Conservation (phyloP, 2,329 filamentous ascomycete species). For the Neodidymelliopsis sp. region DNA sequence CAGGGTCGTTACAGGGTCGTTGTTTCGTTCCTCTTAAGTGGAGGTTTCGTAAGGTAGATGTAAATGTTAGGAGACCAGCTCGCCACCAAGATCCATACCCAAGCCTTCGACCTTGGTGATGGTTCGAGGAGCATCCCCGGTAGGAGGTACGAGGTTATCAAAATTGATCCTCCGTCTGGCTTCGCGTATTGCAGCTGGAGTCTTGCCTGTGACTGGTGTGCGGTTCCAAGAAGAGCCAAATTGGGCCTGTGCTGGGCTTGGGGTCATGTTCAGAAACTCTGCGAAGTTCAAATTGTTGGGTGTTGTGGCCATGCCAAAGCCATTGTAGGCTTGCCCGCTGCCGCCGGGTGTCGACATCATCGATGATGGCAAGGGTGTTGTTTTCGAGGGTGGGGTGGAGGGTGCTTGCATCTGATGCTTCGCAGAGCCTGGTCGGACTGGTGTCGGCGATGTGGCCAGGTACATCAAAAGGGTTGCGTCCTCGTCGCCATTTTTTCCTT, state of each 20-base stretch:
- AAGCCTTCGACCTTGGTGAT: conserved; percentile 61
- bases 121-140: conserved; percentile 54
- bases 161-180: conserved; percentile 83
- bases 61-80: conserved; percentile 61
- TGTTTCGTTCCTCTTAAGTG: background rate
- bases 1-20: conserved; percentile 14
- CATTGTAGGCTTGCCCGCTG: conserved; percentile 62
- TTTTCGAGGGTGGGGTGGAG: conserved; percentile 62
- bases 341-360: conserved; percentile 89
- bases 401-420: conserved; percentile 59
- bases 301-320: conserved; percentile 75
- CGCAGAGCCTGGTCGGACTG: conserved; percentile 65
- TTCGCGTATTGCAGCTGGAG: conserved; percentile 72
- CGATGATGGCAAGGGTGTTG: conserved; percentile 74
- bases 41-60: conserved; percentile 7
- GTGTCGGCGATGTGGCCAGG: conserved; percentile 89
- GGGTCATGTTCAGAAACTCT: conserved; percentile 97
- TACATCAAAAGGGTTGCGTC: conserved; percentile 87
- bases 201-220: conserved; percentile 68
- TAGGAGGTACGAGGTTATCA: conserved; percentile 72
- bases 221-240: conserved; percentile 70
- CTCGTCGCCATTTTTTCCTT: conserved; percentile 73
- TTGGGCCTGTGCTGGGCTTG: conserved; percentile 79
- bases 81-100: conserved; percentile 72
- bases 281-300: conserved; percentile 90